phyloP scores from a whole-genome alignment of 2,329 filamentous ascomycete genomes.

The Clarireedia paspali region DNA sequence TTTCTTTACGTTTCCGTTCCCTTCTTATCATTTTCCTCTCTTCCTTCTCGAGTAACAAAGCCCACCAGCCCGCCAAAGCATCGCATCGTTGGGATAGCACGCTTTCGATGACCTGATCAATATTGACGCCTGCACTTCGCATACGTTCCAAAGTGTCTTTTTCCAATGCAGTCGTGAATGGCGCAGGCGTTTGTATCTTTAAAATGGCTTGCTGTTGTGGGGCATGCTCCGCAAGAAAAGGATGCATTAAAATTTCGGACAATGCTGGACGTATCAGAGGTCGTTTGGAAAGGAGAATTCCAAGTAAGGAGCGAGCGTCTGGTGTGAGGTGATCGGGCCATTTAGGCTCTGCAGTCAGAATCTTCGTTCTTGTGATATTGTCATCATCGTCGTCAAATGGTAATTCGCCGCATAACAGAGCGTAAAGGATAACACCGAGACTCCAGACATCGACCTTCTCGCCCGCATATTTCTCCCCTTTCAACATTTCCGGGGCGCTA shows the following conservation, averaged over 20 bases:
- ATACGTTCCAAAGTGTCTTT: slow-evolving; percentile 89
- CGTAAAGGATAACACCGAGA: slow-evolving; percentile 76
- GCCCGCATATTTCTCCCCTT: slow-evolving; percentile 94
- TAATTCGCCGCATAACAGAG: slow-evolving; percentile 73
- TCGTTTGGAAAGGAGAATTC: slow-evolving; percentile 78
- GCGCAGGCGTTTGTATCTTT: slow-evolving; percentile 68
- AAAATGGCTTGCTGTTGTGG: slow-evolving; percentile 84
- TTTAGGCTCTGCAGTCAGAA: slow-evolving; percentile 76
- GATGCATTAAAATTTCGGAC: slow-evolving; percentile 77
- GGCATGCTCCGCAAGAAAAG: slow-evolving; percentile 82
- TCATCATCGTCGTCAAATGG: slow-evolving; percentile 97
- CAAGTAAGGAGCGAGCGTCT: slow-evolving; percentile 71
- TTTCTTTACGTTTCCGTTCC: slow-evolving; percentile 78
- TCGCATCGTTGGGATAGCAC: slow-evolving; percentile 87
- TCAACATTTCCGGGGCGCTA: slow-evolving; percentile 96
- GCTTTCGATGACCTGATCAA: slow-evolving; percentile 89
- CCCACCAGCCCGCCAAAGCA: slow-evolving; percentile 91
- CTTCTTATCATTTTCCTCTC: slow-evolving; percentile 73
- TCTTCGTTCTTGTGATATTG: slow-evolving; percentile 73
- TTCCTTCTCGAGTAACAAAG: slow-evolving; percentile 87
- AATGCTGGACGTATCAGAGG: slow-evolving; percentile 75
- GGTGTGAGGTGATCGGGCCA: slow-evolving; percentile 74
- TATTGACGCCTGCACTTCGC: slow-evolving; percentile 88
- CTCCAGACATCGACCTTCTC: slow-evolving; percentile 98
- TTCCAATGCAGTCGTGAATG: slow-evolving; percentile 80